Percentiles rank a stretch among this genome's conserved stretches.
Evolutionary conservation across 2,329 filamentous ascomycete species (phyloP).

Genomic region (Trichoderma koningii): DNA sequence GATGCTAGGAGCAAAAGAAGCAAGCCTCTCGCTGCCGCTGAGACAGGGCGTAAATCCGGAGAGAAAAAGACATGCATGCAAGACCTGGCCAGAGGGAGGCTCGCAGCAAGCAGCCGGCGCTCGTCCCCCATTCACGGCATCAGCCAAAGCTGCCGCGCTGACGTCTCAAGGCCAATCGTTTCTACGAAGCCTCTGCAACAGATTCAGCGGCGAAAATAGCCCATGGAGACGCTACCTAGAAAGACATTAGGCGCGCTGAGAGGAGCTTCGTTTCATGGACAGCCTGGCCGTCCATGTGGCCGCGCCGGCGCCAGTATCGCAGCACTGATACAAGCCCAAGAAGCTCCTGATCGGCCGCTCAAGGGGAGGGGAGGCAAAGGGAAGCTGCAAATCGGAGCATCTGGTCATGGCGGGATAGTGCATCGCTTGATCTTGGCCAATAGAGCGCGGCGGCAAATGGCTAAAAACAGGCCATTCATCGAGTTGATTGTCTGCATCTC

Average conservation of each 20-base stretch:
- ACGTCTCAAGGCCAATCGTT: slow-evolving; percentile 20
- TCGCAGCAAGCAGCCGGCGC: slow-evolving; percentile 8
- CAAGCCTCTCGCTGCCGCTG: neutral
- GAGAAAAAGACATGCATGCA: slow-evolving; percentile 1
- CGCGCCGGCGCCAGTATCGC: slow-evolving; percentile 18
- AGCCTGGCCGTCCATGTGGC: slow-evolving; percentile 5
- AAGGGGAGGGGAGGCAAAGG: neutral
- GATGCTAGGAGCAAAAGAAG: neutral
- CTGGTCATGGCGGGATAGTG: slow-evolving; percentile 5
- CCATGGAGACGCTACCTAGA: no score
- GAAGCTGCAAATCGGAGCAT: slow-evolving; percentile 1
- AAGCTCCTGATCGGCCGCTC: slow-evolving; percentile 18
- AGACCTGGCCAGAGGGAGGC: neutral
- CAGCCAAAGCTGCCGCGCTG: neutral
- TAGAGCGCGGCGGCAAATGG: slow-evolving; percentile 20
- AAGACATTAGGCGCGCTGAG: slow-evolving; percentile 21
- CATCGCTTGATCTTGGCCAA: slow-evolving; percentile 11
- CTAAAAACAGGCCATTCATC: slow-evolving; percentile 6
- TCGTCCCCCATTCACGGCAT: slow-evolving; percentile 9
- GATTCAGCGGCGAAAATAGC: neutral
- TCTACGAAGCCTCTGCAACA: neutral
- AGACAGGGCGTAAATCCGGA: slow-evolving; percentile 10
- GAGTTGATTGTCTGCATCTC: slow-evolving; percentile 7
- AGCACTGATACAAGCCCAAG: neutral
- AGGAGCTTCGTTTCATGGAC: slow-evolving; percentile 23